Evolutionary conservation across 805 yeast genomes (phyloP).

Genomic region (Kluyveromyces wickerhamii): DNA sequence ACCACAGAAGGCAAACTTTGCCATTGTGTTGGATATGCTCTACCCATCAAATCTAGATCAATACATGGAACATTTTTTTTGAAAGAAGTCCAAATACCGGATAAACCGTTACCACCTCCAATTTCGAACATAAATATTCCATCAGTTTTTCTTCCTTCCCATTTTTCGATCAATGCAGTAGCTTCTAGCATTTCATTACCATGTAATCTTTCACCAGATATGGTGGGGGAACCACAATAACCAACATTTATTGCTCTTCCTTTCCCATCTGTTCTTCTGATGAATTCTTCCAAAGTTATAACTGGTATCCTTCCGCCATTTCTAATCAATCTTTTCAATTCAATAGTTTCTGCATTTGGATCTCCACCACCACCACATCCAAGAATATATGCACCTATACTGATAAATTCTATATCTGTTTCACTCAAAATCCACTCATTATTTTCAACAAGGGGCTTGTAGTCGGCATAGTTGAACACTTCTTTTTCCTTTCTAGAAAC

Average conservation of each 20-base stretch:
- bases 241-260: slow-evolving; percentile 29
- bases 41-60: slow-evolving; percentile 40
- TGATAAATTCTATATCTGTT: slow-evolving; percentile 34
- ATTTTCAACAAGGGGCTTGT: slow-evolving; percentile 27
- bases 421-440: slow-evolving; percentile 36
- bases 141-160: slow-evolving; percentile 26
- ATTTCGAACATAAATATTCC: slow-evolving; percentile 35
- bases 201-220: slow-evolving; percentile 35
- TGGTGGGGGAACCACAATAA: slow-evolving; percentile 42
- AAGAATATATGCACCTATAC: slow-evolving; percentile 40
- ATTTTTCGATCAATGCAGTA: slow-evolving; percentile 25
- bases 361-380: slow-evolving; percentile 49
- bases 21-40: slow-evolving; percentile 40
- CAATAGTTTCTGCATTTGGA: slow-evolving; percentile 36
- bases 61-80: slow-evolving; percentile 27
- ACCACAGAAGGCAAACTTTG: slow-evolving; percentile 33
- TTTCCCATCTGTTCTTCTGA: slow-evolving; percentile 14
- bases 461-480: slow-evolving; percentile 23
- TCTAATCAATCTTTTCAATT: slow-evolving; percentile 28
- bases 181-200: slow-evolving; percentile 34
- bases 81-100: slow-evolving; percentile 25
- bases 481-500: slow-evolving; percentile 9
- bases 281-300: slow-evolving; percentile 30
- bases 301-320: slow-evolving; percentile 31
- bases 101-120: slow-evolving; percentile 39